phyloP scores from a whole-genome alignment of 768 basidiomycete genomes.

The Boletales sp. region DNA sequence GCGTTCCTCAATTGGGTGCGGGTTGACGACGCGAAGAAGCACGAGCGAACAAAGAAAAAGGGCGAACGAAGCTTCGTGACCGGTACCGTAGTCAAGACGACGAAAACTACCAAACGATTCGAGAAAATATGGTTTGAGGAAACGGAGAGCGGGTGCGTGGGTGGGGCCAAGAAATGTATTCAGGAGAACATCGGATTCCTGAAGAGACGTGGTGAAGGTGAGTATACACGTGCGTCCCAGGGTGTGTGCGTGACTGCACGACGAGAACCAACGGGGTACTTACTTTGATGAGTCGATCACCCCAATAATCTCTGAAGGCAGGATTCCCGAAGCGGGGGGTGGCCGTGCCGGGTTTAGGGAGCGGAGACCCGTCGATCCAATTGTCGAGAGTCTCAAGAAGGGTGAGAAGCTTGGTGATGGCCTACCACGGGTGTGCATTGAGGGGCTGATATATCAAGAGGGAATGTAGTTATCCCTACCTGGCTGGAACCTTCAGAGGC shows the following conservation, averaged over 20 bases:
- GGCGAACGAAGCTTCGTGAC: constrained; percentile 89
- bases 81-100: constrained; percentile 95
- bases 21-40: constrained; percentile 63
- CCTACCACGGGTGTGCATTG: constrained; percentile 31
- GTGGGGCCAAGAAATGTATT: constrained; percentile 44
- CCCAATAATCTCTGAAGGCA: constrained; percentile 79
- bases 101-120: constrained; percentile 86
- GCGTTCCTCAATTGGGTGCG: constrained; percentile 59
- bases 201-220: neutral
- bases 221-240: neutral
- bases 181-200: constrained; percentile 57
- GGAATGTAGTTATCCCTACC: constrained; percentile 11
- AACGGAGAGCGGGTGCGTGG: constrained; percentile 46
- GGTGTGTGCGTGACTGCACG: neutral
- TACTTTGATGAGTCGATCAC: constrained; percentile 73
- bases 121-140: constrained; percentile 74
- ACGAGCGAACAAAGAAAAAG: constrained; percentile 71
- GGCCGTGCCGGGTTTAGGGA: constrained; percentile 43
- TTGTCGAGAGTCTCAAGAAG: constrained; percentile 63
- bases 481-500: constrained; percentile 7
- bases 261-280: neutral
- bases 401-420: constrained; percentile 42
- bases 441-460: neutral
- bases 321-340: constrained; percentile 90
- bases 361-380: constrained; percentile 84